Evolutionary conservation across 225 moss, liverwort and hornwort species (phyloP), one percentile per base, ranked within the genome.

Genomic region (Sphagnum tenellum): DNA sequence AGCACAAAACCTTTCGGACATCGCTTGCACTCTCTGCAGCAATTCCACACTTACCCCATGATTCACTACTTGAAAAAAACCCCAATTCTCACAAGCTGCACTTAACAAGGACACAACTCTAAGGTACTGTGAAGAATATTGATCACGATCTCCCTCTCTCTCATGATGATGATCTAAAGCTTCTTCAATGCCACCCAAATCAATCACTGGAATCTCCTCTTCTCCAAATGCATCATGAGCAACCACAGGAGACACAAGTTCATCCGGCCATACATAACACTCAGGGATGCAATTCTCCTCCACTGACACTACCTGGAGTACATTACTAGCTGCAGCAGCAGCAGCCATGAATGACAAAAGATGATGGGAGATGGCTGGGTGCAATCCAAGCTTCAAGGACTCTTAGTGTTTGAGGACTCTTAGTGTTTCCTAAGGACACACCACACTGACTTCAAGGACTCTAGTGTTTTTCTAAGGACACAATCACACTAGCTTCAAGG

Each of bases 41-140:
- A 82, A 61, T 50, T 64, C 63, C 7, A 5, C 46, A 49, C 49
- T 66, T 49, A 88, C 76, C 3, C 88, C 76, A 14, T 88, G 88
- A 55, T 88, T 88, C 62, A 88, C 80, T 54, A 78, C 74, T 54
- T 86, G 82, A 60, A 88, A 88, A 62, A 88, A 82, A 0, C 82
- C 85, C 72, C 72, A 85, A 48, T 46, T 77, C 29, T 63, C 78
- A 47, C 78, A 86, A 11, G 85, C 82, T 0, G 55, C 69, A 5
- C 64, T 64, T 5, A 82, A 59, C 57, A 71, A 57, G 47, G 47
- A 56, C 8, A 54, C 47, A 4, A 73, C 13, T 14, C 12, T 47
- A 49, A 29, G 13, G 12, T 64, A 67, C 44, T 47, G 56, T 3
- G 44, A 49, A 29, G 29, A 29, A 29, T 0, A 29, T 29, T 29